A percentile compares a stretch with the other conserved stretches of the same genome.
Evolutionary conservation across 768 basidiomycete genomes (phyloP).

Genomic region (Tulasnella sp.): DNA sequence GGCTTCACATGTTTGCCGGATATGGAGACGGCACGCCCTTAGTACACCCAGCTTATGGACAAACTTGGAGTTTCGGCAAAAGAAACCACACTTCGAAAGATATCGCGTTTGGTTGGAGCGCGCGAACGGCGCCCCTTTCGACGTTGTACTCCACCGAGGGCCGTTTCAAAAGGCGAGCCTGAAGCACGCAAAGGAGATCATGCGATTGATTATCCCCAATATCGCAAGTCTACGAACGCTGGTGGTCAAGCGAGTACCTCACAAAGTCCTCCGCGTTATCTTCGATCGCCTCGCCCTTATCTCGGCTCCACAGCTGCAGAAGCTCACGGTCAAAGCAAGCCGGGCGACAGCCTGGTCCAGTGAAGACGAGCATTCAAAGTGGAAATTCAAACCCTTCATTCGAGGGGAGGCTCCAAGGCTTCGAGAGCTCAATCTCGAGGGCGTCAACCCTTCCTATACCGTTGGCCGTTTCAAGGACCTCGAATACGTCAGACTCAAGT

Average conservation of each 20-base stretch:
- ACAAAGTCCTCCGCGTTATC: constrained; percentile 55
- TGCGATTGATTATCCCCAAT: neutral
- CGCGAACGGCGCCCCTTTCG: neutral
- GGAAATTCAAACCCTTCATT: neutral
- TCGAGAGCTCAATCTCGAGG: neutral
- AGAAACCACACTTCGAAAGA: neutral
- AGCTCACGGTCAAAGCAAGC: constrained; percentile 60
- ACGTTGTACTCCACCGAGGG: neutral
- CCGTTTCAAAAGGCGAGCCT: neutral
- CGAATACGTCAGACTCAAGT: neutral
- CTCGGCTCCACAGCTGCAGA: constrained; percentile 62
- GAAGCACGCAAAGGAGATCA: constrained; percentile 1
- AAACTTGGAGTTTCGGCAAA: neutral
- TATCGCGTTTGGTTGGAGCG: neutral
- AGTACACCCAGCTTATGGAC: constrained; percentile 40
- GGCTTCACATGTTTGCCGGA: neutral
- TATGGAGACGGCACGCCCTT: constrained; percentile 38
- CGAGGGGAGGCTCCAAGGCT: neutral
- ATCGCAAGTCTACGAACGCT: constrained; percentile 46
- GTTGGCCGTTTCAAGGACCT: neutral
- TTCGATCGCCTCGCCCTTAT: constrained; percentile 56
- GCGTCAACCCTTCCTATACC: neutral
- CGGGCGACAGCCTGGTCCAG: constrained; percentile 48
- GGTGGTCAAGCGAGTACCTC: constrained; percentile 18
- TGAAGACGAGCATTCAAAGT: neutral